Evolutionary conservation across 345 rosid species (phyloP).

Genomic region (Punica granatum): DNA sequence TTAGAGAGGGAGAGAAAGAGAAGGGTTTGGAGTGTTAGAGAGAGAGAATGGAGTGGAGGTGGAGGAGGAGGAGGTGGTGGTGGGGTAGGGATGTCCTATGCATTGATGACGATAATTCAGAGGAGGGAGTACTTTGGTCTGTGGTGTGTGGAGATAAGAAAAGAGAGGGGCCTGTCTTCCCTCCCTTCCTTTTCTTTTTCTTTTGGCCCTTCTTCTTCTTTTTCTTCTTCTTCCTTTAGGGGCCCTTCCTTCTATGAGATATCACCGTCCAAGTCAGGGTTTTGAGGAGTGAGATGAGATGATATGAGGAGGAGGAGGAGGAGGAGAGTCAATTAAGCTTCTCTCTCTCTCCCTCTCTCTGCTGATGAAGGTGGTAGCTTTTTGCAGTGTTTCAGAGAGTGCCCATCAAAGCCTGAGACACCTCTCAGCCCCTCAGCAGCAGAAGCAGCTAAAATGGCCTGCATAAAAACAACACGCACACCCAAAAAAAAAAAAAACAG

Average conservation of each 20-base stretch:
- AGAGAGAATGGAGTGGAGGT: slow-evolving; percentile 25
- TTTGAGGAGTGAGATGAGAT: slow-evolving; percentile 4
- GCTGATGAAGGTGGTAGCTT: slow-evolving; percentile 40
- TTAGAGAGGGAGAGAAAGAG: slow-evolving; percentile 5
- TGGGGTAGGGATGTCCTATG: slow-evolving; percentile 40
- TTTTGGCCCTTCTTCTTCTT: slow-evolving; percentile 5
- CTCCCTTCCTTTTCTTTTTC: slow-evolving; percentile 1
- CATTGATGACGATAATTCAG: slow-evolving; percentile 53
- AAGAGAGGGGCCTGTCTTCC: slow-evolving; percentile 23
- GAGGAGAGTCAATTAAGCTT: slow-evolving; percentile 14
- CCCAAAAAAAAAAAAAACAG: not conserved
- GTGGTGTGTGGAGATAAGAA: slow-evolving; percentile 11
- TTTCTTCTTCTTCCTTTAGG: not conserved
- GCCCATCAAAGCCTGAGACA: not conserved
- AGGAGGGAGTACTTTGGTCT: slow-evolving; percentile 31
- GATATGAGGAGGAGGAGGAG: not conserved
- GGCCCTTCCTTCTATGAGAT: slow-evolving; percentile 22
- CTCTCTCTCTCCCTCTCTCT: too few relatives aligned
- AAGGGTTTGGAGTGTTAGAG: not conserved
- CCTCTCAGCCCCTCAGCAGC: too few relatives aligned
- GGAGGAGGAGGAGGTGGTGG: slow-evolving; percentile 28
- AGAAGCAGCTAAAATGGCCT: not conserved
- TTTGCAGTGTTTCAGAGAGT: slow-evolving; percentile 30
- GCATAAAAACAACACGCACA: not conserved
- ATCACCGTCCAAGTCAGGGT: slow-evolving; percentile 81